phyloP scores from a whole-genome alignment of 208 protist genomes.

The Crithidia expoeki region DNA sequence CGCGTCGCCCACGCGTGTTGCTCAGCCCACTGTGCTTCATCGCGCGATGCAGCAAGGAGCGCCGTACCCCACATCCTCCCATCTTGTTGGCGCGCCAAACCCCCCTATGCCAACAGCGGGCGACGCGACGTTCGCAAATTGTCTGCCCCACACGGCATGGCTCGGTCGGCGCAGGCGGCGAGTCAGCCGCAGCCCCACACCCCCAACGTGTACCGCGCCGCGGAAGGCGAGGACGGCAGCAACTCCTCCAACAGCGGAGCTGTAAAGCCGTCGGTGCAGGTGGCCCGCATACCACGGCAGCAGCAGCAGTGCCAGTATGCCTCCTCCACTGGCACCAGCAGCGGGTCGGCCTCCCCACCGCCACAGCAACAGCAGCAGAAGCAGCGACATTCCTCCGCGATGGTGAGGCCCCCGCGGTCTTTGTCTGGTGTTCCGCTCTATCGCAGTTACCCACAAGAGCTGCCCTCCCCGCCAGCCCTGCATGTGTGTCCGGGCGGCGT shows the following conservation, averaged over 20 bases:
- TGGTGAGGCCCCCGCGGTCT: neutral
- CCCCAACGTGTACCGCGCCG: constrained; percentile 11
- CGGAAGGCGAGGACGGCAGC: neutral
- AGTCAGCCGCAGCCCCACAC: constrained; percentile 32
- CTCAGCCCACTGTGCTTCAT: neutral
- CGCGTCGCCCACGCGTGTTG: neutral
- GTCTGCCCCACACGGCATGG: too few species aligned
- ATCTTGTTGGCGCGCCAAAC: neutral
- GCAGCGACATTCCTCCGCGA: neutral
- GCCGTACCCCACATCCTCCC: neutral
- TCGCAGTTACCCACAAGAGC: constrained; percentile 22
- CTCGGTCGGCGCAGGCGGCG: neutral
- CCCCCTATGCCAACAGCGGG: neutral
- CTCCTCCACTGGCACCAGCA: neutral
- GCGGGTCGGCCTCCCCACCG: too few species aligned
- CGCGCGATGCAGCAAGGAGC: neutral
- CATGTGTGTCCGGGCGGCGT: constrained; percentile 21
- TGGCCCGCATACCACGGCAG: constrained; percentile 1
- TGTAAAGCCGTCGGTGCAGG: constrained; percentile 24
- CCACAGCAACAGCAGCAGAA: constrained; percentile 1
- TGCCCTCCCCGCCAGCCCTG: constrained; percentile 26
- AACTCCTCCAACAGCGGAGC: neutral
- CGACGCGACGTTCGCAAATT: too few species aligned
- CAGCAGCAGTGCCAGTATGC: neutral
- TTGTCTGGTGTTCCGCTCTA: constrained; percentile 12